Evolutionary conservation across 768 basidiomycete genomes (phyloP).

Genomic region (Cyclocybe cylindracea): DNA sequence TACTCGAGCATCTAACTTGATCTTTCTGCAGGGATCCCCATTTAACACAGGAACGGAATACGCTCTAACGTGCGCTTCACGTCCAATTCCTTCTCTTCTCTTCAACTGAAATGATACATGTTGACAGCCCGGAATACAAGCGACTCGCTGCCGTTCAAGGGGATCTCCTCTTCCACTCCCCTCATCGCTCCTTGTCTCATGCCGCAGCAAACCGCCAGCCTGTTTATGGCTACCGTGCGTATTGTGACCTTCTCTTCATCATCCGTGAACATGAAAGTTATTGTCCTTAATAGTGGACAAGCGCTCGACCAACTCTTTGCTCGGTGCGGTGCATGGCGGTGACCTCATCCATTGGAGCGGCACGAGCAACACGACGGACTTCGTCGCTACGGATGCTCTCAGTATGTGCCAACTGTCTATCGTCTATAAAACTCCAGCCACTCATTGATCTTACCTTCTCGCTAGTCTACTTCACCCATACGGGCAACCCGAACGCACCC

Average conservation of each 20-base stretch:
- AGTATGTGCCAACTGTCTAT: conserved; percentile 9
- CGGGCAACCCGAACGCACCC: conserved; percentile 1
- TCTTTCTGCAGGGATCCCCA: conserved; percentile 11
- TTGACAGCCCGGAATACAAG: conserved; percentile 37
- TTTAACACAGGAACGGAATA: conserved; percentile 20
- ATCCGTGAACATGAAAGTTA: too few relatives aligned
- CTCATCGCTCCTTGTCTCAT: conserved; percentile 34
- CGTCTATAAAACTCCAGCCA: not conserved
- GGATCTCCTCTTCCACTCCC: conserved; percentile 34
- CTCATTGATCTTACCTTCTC: too few relatives aligned
- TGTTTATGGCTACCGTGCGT: conserved; percentile 35
- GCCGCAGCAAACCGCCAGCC: conserved; percentile 28
- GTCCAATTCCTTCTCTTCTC: not conserved
- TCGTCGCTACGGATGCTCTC: conserved; percentile 12
- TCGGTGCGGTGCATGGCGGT: too few relatives aligned
- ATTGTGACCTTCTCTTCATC: not conserved
- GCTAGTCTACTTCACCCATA: conserved; percentile 12
- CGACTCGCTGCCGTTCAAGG: conserved; percentile 38
- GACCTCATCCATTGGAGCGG: too few relatives aligned
- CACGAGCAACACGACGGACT: not conserved
- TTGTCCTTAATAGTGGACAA: not conserved
- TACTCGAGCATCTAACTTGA: too few relatives aligned
- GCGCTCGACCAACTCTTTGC: not conserved
- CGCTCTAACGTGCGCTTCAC: conserved; percentile 17
- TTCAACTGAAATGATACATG: not conserved